Base-by-base conservation (phyloP, 108 stramenopile genomes). In the Skeletonema menzelii region DNA sequence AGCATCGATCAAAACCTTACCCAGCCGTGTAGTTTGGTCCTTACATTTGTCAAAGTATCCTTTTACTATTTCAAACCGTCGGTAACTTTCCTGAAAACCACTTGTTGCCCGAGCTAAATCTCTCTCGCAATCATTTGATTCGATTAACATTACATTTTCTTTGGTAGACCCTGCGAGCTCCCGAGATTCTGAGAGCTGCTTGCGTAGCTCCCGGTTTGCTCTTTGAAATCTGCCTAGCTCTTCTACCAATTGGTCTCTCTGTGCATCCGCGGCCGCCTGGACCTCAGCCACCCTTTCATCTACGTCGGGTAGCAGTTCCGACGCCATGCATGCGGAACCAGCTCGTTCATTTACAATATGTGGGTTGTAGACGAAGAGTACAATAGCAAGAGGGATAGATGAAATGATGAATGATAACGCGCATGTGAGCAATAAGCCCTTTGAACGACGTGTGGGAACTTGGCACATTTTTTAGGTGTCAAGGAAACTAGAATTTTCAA, bases 81-180 rank as follows among this genome's bases (percentile, higher is more conserved):
- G 49, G 11, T 53, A 53, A 22, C 49, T 53, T 53, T 53, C 49
- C 49, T 53, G 22, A 53, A 53, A 53, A n/a, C 49, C 49, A 53
- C 17, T 19, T 22, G 19, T 10, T 10, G 49, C 49, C 22, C 19
- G 6, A 1, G 15, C 22, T 24, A 53, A 53, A 8, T 53, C 4
- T 2, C 8, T 53, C 7, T 4, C 15, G 24, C 49, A 53, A n/a
- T n/a, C n/a, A n/a, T n/a, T n/a, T n/a, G n/a, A n/a, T n/a, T n/a
- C n/a, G n/a, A n/a, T n/a, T n/a, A n/a, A n/a, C n/a, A n/a, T n/a
- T n/a, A n/a, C n/a, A n/a, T n/a, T 24, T 53, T 53, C 5, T 53
- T 53, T 53, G 4, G 6, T 53, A 10, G 49, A 19, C 22, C 24
- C 49, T 1, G 5, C 22, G 17, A 53, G n/a, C n/a, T n/a, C n/a